phyloP scores from a whole-genome alignment of 202 grass and related monocot genomes.

The Carex arenaria region DNA sequence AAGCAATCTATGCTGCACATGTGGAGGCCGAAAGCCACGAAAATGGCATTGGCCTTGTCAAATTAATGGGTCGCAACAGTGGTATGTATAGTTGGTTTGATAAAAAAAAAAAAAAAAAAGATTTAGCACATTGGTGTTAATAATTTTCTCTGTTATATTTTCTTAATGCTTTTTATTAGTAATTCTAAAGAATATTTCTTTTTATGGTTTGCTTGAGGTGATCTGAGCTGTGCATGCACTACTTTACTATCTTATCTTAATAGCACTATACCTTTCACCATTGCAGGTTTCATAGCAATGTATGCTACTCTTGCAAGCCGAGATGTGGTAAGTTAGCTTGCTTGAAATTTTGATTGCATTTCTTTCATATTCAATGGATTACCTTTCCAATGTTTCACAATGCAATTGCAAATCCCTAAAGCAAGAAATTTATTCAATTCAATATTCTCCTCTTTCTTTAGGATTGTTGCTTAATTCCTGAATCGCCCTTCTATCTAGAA shows the following conservation, averaged over 20 bases:
- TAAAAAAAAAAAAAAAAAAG: background rate
- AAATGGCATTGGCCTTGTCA: constrained; percentile 93
- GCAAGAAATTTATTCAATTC: background rate
- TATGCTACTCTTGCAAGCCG: constrained; percentile 93
- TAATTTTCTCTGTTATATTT: constrained; percentile 9
- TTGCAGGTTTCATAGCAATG: constrained; percentile 90
- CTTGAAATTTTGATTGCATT: background rate
- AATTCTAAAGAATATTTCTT: background rate
- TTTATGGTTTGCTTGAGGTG: background rate
- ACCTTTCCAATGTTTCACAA: background rate
- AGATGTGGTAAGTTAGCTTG: constrained; percentile 73
- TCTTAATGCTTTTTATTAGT: background rate
- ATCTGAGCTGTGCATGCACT: background rate
- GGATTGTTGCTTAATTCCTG: constrained; percentile 98
- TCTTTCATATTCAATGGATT: background rate
- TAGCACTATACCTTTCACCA: background rate
- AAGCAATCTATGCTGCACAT: constrained; percentile 89
- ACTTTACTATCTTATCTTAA: background rate
- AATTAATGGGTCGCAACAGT: constrained; percentile 95
- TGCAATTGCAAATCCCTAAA: background rate
- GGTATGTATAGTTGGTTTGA: constrained; percentile 40
- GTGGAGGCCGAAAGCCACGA: constrained; percentile 96
- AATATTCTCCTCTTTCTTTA: constrained; percentile 28
- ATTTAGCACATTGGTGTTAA: background rate
- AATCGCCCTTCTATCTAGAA: constrained; percentile 90